These are phyloP conservation scores for Aspergillus glaucus DNA, from an alignment of 2,329 filamentous ascomycete genomes.

Conservation along the genomic window DNA sequence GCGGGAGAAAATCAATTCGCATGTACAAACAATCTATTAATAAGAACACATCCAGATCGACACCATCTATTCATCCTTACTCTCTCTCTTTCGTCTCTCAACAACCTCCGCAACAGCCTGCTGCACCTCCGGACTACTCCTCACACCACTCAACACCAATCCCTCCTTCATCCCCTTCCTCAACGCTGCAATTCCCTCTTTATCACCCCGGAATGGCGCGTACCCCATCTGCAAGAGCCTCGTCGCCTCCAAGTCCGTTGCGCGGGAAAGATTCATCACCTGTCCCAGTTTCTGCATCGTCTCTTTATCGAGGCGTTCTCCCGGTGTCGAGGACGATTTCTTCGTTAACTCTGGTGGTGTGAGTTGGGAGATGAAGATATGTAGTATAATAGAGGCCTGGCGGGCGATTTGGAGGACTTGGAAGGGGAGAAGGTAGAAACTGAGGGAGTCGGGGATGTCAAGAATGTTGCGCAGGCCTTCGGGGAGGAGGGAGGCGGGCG, in stretches of 20 bases:
- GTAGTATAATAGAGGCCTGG: conserved; percentile 68
- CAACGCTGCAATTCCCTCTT: conserved; percentile 56
- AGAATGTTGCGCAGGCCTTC: conserved; percentile 21
- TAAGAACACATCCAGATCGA: background rate
- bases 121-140: conserved; percentile 71
- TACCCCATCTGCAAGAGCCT: conserved; percentile 71
- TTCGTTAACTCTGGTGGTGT: conserved; percentile 57
- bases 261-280: conserved; percentile 54
- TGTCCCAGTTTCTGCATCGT: conserved; percentile 60
- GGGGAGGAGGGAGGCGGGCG: conserved; percentile 29
- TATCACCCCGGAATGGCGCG: conserved; percentile 72
- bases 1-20: too few relatives aligned
- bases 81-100: conserved; percentile 48
- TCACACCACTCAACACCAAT: conserved; percentile 79
- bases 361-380: conserved; percentile 77
- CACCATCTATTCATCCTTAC: conserved; percentile 14
- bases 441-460: conserved; percentile 36
- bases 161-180: conserved; percentile 73
- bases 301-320: conserved; percentile 37
- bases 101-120: conserved; percentile 68
- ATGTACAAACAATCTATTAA: too few relatives aligned
- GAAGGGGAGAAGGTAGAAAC: conserved; percentile 63
- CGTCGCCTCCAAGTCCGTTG: conserved; percentile 62
- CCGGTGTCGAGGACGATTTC: conserved; percentile 16
- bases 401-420: conserved; percentile 72